Base-by-base conservation (phyloP, 2,329 filamentous ascomycete genomes). In the Xylaria sp. region DNA sequence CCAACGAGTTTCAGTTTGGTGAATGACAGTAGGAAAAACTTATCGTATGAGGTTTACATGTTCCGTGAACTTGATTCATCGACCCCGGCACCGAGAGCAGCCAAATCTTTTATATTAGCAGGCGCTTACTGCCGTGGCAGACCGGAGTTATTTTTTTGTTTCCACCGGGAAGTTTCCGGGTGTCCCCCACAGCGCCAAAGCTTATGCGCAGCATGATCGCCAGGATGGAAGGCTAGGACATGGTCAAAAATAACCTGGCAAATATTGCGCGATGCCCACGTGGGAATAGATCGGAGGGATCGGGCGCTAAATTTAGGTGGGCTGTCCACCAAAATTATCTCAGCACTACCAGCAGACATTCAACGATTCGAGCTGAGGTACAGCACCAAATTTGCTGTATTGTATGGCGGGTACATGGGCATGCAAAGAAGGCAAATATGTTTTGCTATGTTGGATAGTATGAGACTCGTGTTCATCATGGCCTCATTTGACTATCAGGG, bases 31-130 rank as follows among this genome's bases (percentile, higher is more conserved):
- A 12, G 34, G 52, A 41, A 25, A 28, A n/a, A 50, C 25, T 28
- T 52, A 60, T 28, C 8, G 13, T 15, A 18, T 4, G 28, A 20
- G 10, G 9, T 34, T 23, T 15, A 37, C 46, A 28, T 18, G 23
- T n/a, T 8, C 7, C 5, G 2, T 6, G 15, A 51, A 51, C 58
- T 51, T 52, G 23, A 28, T 10, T 9, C 5, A n/a, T 41, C 5
- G 15, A 41, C 9, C 12, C 7, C 13, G 8, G 1, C 13, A 34
- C 9, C 32, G 13, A 52, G 59, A 13, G 20, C 13, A 51, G 32
- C 32, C 46, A 23, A 25, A 32, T 60, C 46, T 52, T 51, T 61
- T 61, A 61, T 61, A n/a, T 44, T 58, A 57, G 20, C 37, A 46
- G 7, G 56, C 18, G 32, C 56, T 44, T 20, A 46, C 41, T 6